A percentile compares a stretch with the other conserved stretches of the same genome.
phyloP scores from a whole-genome alignment of 148 eudicot species.

The Salicornia ramosissima region DNA sequence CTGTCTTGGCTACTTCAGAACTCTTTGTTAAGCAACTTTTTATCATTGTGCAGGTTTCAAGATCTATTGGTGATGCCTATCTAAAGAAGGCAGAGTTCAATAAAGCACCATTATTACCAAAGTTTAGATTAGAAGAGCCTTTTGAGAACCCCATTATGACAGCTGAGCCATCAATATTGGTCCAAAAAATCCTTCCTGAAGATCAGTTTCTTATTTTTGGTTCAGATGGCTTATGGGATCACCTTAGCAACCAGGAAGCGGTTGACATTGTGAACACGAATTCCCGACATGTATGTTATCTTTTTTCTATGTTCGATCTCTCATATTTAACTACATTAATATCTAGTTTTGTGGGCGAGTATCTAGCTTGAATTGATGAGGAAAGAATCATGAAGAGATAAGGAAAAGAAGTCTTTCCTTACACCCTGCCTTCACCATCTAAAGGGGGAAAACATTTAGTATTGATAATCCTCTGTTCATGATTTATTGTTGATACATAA shows the following conservation, averaged over 20 bases:
- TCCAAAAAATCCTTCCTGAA: conserved; percentile 49
- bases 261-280: conserved; percentile 55
- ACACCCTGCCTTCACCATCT: too few relatives aligned
- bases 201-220: conserved; percentile 78
- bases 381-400: too few relatives aligned
- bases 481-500: not conserved
- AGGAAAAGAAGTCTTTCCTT: too few relatives aligned
- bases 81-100: conserved; percentile 70
- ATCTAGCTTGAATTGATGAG: too few relatives aligned
- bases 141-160: conserved; percentile 56
- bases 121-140: conserved; percentile 52
- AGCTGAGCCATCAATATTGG: conserved; percentile 57
- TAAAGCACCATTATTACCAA: conserved; percentile 49
- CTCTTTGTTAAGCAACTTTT: not conserved
- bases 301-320: too few relatives aligned
- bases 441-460: too few relatives aligned
- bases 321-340: too few relatives aligned
- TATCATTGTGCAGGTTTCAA: conserved; percentile 46
- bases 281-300: conserved; percentile 53
- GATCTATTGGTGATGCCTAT: conserved; percentile 83
- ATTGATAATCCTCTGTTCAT: too few relatives aligned
- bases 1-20: not conserved
- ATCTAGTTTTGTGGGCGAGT: too few relatives aligned
- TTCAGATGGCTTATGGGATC: conserved; percentile 88
- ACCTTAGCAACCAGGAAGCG: conserved; percentile 70